Evolutionary conservation across 2,329 filamentous ascomycete genomes (phyloP).

Genomic region (Aaosphaeria pasadenensis): DNA sequence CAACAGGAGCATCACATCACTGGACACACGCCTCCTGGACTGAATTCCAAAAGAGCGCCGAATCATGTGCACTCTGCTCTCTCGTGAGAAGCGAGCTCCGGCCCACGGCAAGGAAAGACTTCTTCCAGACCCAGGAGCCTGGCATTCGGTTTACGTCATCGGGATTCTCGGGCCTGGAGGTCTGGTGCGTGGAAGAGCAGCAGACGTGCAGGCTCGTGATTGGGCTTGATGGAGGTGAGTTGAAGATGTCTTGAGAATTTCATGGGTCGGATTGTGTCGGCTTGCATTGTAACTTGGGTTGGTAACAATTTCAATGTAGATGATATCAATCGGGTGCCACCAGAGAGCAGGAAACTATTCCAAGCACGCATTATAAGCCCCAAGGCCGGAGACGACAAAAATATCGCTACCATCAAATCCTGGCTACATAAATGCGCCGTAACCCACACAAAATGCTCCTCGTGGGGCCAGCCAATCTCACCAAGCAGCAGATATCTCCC

Average conservation of each 20-base stretch:
- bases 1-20: conserved; percentile 1
- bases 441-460: background rate
- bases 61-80: conserved; percentile 1
- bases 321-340: conserved; percentile 1
- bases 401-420: conserved; percentile 2
- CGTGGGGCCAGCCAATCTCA: background rate
- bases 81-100: background rate
- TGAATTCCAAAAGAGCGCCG: background rate
- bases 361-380: conserved; percentile 1
- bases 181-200: conserved; percentile 1
- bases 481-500: background rate
- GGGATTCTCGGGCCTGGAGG: conserved; percentile 1
- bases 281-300: too few relatives aligned
- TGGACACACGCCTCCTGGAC: conserved; percentile 3
- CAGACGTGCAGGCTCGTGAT: conserved; percentile 1
- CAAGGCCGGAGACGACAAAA: background rate
- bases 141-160: conserved; percentile 1
- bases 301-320: background rate
- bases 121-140: background rate
- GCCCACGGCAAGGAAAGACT: background rate
- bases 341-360: background rate
- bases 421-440: conserved; percentile 2
- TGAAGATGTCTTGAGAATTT: too few relatives aligned
- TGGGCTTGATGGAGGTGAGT: background rate
- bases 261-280: too few relatives aligned